Evolutionary conservation across 2,329 filamentous ascomycete species (phyloP), one percentile per base, ranked within the genome.

Genomic region (Remersonia thermophila): DNA sequence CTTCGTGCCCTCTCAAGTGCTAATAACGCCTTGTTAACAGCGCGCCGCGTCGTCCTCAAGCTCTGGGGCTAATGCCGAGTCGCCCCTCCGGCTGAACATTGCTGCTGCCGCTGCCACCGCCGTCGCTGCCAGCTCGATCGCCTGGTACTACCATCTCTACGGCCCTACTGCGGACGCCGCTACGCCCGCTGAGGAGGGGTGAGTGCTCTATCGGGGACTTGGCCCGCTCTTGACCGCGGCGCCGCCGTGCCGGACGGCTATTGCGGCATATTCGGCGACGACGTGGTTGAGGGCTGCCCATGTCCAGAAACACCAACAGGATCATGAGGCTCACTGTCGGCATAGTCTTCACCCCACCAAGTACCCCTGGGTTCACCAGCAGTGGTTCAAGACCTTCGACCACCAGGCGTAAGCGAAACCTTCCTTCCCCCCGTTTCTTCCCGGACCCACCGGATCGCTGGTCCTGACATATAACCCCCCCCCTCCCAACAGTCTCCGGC

Each of bases 121-220:
- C 53, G 73, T 86, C 57, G 85, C 89, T 54, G 69, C 84, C 63
- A 87, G 86, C 54, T 89, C 89, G 50, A 78, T 89, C 55, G 87
- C 84, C 53, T 96, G 87, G 86, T 96, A 95, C 70, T 93, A 89
- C 64, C 85, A 94, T 66, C 79, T 93, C 53, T 96, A 93, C 65
- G 91, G 87, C 56, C 77, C 83, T 54, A 78, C 82, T 54, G 81
- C 83, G 45, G 76, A 85, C 63, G 91, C 91, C 53, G 82, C 82
- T 78, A 87, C 89, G 53, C 86, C 85, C 47, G 82, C 82, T 56
- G 91, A 98, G 71, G 91, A 98, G 77, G 91, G 91, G 91, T 98
- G 73, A 80, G 89, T 82, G 33, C 28, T 29, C 36, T 25, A 7
- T 35, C 16, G 33, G 20, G 36, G 26, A 13, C 20, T 36, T 18